Evolutionary conservation across 2,329 filamentous ascomycete species (phyloP).

Genomic region (Colletotrichum destructivum): DNA sequence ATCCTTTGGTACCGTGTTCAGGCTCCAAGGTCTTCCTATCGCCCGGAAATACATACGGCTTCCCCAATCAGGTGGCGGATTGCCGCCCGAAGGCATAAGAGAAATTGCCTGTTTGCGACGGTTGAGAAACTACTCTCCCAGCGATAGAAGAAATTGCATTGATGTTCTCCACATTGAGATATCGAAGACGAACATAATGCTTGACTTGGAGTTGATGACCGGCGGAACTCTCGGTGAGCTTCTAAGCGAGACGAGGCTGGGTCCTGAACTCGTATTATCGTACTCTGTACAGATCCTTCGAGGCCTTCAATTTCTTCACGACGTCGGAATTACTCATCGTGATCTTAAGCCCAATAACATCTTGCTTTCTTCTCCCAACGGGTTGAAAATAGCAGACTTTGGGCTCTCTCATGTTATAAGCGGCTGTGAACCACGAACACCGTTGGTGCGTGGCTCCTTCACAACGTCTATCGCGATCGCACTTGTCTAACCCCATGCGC

Average conservation of each 20-base stretch:
- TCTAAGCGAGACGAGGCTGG: neutral
- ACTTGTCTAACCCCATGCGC: conserved; percentile 1
- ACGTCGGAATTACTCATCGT: too few relatives aligned
- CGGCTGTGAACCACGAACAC: too few relatives aligned
- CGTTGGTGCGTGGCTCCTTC: neutral
- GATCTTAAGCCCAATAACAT: too few relatives aligned
- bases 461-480: neutral
- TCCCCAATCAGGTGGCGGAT: neutral
- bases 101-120: neutral
- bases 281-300: neutral
- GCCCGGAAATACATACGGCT: conserved; percentile 3
- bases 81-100: neutral
- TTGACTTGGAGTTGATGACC: conserved; percentile 1
- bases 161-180: neutral
- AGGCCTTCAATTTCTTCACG: too few relatives aligned
- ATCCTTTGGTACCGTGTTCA: conserved; percentile 4
- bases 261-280: neutral
- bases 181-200: neutral
- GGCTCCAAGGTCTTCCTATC: conserved; percentile 1
- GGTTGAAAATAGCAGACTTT: too few relatives aligned
- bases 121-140: neutral
- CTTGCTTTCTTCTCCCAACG: too few relatives aligned
- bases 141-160: conserved; percentile 1
- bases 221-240: conserved; percentile 5
- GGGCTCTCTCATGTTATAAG: too few relatives aligned